These are phyloP conservation scores for Trichoderma koningiopsis DNA, from an alignment of 2,329 filamentous ascomycete species.

Conservation along the genomic window DNA sequence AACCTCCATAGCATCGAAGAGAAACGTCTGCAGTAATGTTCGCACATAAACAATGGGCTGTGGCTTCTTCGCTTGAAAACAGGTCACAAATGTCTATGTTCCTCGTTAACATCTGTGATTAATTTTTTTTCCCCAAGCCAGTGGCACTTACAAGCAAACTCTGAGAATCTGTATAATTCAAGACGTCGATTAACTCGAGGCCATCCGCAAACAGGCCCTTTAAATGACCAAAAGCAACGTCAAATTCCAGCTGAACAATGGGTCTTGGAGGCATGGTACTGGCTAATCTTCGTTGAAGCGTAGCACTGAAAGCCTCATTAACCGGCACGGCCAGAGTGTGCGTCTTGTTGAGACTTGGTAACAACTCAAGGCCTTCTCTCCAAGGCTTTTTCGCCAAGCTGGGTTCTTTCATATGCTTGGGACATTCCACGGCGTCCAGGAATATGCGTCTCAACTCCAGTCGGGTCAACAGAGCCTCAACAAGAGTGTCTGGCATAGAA, in stretches of 20 bases:
- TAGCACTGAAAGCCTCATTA: constrained; percentile 81
- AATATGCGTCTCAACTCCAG: constrained; percentile 68
- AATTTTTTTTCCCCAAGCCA: background rate
- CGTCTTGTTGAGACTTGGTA: constrained; percentile 61
- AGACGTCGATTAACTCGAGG: constrained; percentile 65
- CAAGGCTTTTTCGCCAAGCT: constrained; percentile 54
- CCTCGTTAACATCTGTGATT: background rate
- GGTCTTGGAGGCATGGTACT: constrained; percentile 92
- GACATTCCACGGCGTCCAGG: constrained; percentile 56
- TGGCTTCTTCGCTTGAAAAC: constrained; percentile 76
- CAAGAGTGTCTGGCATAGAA: constrained; percentile 45
- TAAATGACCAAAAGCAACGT: constrained; percentile 71
- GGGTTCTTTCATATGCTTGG: constrained; percentile 47
- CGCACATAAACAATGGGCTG: constrained; percentile 83
- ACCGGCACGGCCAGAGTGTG: constrained; percentile 65
- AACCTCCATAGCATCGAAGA: constrained; percentile 73
- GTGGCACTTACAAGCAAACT: constrained; percentile 63
- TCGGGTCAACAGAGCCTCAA: constrained; percentile 62
- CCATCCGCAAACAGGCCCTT: constrained; percentile 72
- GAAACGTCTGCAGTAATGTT: constrained; percentile 72
- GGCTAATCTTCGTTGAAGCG: constrained; percentile 86
- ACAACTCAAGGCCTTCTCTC: constrained; percentile 51
- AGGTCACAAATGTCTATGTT: constrained; percentile 67
- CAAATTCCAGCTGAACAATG: constrained; percentile 75
- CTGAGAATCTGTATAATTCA: constrained; percentile 68